Evolutionary conservation across 768 basidiomycete genomes (phyloP).

Genomic region (Tephrocybe sp.): DNA sequence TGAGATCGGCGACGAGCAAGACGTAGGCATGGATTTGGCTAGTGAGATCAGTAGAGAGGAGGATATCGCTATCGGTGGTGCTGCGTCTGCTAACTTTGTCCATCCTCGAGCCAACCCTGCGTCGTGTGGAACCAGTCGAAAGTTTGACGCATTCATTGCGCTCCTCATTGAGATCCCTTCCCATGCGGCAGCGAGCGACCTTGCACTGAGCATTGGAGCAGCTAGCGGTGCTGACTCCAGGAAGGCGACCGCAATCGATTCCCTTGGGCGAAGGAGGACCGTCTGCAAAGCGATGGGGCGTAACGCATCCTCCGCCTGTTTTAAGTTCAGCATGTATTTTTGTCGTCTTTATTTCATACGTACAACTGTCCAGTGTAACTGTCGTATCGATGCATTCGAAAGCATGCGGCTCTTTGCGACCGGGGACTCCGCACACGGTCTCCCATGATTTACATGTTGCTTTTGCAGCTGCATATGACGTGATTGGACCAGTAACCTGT

Average conservation of each 20-base stretch:
- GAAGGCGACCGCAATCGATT: conserved; percentile 27
- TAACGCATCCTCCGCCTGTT: conserved; percentile 40
- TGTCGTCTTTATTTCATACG: conserved; percentile 11
- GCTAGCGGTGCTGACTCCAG: conserved; percentile 20
- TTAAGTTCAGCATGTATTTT: not conserved
- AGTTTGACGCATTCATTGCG: conserved; percentile 19
- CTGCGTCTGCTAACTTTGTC: conserved; percentile 14
- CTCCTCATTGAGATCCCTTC: conserved; percentile 23
- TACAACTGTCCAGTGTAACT: conserved; percentile 36
- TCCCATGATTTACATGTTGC: conserved; percentile 24
- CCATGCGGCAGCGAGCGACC: conserved; percentile 24
- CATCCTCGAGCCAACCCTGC: conserved; percentile 14
- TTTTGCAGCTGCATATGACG: conserved; percentile 27
- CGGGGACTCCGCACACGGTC: conserved; percentile 36
- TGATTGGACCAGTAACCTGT: conserved; percentile 15
- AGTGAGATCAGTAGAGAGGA: conserved; percentile 17
- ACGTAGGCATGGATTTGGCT: conserved; percentile 18
- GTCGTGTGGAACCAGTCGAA: conserved; percentile 6
- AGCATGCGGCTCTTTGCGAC: conserved; percentile 21
- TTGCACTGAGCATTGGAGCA: conserved; percentile 26
- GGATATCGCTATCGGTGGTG: not conserved
- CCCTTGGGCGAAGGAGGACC: conserved; percentile 14
- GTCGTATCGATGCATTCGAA: conserved; percentile 40
- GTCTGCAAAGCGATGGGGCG: conserved; percentile 31
- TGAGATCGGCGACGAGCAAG: conserved; percentile 20